Evolutionary conservation across 2,329 filamentous ascomycete species (phyloP).

Genomic region (Diplodia scrobiculata): DNA sequence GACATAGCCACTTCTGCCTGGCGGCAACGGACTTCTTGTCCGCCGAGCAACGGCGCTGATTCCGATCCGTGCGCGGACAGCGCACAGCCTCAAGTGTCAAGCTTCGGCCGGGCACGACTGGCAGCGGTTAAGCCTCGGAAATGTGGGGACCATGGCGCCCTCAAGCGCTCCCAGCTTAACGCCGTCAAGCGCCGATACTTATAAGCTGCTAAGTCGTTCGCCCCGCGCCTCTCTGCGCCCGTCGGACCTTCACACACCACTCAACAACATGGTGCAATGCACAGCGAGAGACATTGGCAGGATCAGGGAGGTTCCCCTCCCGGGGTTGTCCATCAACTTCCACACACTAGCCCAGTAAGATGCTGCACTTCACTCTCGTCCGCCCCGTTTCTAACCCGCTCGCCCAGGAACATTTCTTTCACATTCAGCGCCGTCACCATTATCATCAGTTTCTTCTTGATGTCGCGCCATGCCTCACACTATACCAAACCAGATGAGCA

Average conservation of each 20-base stretch:
- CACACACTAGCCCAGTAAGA: constrained; percentile 15
- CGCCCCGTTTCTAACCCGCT: not conserved
- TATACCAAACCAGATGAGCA: constrained; percentile 63
- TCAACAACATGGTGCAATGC: constrained; percentile 31
- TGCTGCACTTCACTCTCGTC: not conserved
- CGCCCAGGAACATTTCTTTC: constrained; percentile 49
- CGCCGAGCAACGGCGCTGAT: too few species aligned
- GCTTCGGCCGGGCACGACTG: not conserved
- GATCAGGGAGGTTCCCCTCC: constrained; percentile 36
- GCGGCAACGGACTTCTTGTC: not conserved
- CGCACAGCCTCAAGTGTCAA: constrained; percentile 4
- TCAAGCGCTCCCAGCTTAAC: not conserved
- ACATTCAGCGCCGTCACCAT: constrained; percentile 57
- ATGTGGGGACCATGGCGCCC: not conserved
- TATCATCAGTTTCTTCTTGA: constrained; percentile 56
- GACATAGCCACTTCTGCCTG: not conserved
- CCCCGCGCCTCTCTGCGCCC: not conserved
- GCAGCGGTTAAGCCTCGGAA: not conserved
- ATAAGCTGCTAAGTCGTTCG: not conserved
- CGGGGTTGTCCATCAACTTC: constrained; percentile 10
- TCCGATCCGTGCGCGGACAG: not conserved
- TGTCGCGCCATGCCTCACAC: constrained; percentile 60
- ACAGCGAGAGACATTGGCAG: constrained; percentile 42
- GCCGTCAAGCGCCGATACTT: constrained; percentile 2
- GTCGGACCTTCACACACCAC: not conserved